Percentiles rank a stretch among this genome's conserved stretches.
These are phyloP conservation scores for Magnaporthiopsis rhizophila DNA, from an alignment of 2,329 filamentous ascomycete species.

Conservation along the genomic window DNA sequence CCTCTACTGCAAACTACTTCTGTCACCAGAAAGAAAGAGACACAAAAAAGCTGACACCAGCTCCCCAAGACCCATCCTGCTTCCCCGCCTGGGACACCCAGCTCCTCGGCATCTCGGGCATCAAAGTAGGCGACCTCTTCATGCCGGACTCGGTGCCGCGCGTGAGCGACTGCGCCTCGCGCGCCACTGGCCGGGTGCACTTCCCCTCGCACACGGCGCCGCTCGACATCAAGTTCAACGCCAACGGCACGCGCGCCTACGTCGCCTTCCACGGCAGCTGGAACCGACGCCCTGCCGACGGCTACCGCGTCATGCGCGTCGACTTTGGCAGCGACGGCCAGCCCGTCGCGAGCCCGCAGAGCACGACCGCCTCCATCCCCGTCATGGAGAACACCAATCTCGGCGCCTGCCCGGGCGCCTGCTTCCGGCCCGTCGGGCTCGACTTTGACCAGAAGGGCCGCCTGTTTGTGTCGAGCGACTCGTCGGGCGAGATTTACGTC, in stretches of 20 bases:
- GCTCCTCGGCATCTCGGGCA: constrained; percentile 22
- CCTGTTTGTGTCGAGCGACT: constrained; percentile 53
- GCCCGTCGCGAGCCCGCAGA: constrained; percentile 29
- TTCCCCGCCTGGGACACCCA: constrained; percentile 48
- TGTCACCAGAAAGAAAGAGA: too few relatives aligned
- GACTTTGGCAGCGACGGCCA: constrained; percentile 32
- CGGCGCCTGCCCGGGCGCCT: constrained; percentile 42
- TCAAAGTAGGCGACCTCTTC: constrained; percentile 29
- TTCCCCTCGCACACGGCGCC: constrained; percentile 51
- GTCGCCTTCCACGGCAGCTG: constrained; percentile 57
- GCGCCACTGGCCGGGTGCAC: constrained; percentile 35
- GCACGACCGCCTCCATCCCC: constrained; percentile 37
- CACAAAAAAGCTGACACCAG: not conserved
- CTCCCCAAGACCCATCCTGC: constrained; percentile 42
- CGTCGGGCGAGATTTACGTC: constrained; percentile 58
- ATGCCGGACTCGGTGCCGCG: constrained; percentile 18
- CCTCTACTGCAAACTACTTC: too few relatives aligned
- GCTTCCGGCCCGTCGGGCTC: constrained; percentile 56
- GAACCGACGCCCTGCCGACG: constrained; percentile 16
- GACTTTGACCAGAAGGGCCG: constrained; percentile 40
- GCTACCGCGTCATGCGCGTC: constrained; percentile 35
- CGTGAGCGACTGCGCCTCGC: constrained; percentile 18
- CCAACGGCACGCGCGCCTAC: constrained; percentile 45
- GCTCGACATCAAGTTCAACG: constrained; percentile 55
- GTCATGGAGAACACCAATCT: constrained; percentile 48